A percentile compares a stretch with the other conserved stretches of the same genome.
Conservation (phyloP, 768 basidiomycete genomes). For the Kwoniella heveanensis region DNA sequence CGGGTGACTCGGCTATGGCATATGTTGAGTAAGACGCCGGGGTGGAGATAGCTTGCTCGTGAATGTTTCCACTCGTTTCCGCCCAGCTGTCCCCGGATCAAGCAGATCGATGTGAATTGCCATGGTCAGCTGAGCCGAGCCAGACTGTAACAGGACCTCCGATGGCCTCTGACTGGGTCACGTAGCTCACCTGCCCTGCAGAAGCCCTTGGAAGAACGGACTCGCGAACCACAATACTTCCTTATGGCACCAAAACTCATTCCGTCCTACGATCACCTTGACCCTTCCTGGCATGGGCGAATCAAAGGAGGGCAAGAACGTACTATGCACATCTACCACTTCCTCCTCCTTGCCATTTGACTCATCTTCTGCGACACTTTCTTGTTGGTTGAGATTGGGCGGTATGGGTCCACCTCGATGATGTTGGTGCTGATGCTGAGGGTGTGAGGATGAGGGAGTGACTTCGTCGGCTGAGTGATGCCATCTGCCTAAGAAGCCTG, state of each 20-base stretch:
- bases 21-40: constrained; percentile 60
- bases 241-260: constrained; percentile 92
- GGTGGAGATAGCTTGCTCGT: constrained; percentile 65
- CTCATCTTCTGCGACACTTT: not conserved
- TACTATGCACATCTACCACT: constrained; percentile 69
- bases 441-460: not conserved
- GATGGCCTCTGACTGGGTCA: too few species aligned
- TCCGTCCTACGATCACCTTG: constrained; percentile 84
- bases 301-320: constrained; percentile 65
- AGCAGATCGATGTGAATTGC: too few species aligned
- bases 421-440: not conserved
- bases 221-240: constrained; percentile 88
- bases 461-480: constrained; percentile 17
- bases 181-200: constrained; percentile 66
- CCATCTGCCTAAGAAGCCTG: constrained; percentile 11
- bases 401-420: not conserved
- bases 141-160: too few species aligned
- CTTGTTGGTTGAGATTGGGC: not conserved
- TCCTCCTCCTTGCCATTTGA: constrained; percentile 28
- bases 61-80: constrained; percentile 67
- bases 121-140: constrained; percentile 5
- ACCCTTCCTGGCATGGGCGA: constrained; percentile 78
- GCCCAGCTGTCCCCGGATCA: constrained; percentile 87
- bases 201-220: constrained; percentile 89
- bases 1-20: constrained; percentile 3